A percentile compares a stretch with the other conserved stretches of the same genome.
These are phyloP conservation scores for Phytophthora fragariaefolia DNA, from an alignment of 352 stramenopile genomes.

Conservation along the genomic window DNA sequence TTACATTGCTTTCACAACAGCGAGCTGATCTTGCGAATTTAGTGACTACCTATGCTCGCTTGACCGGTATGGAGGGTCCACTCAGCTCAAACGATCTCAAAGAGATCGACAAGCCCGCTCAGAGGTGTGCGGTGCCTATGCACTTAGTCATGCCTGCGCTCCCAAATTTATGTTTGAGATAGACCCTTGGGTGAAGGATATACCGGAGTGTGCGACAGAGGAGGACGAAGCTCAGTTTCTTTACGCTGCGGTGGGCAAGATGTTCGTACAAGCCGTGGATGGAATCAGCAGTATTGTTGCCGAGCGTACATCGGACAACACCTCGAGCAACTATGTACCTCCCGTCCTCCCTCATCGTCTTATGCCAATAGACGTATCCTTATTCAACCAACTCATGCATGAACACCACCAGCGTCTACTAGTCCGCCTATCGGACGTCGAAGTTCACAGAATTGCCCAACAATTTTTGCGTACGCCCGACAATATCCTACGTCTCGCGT, in stretches of 20 bases:
- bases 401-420: too few species aligned
- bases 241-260: neutral
- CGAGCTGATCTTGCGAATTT: neutral
- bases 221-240: neutral
- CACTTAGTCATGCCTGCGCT: neutral
- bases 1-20: neutral
- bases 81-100: neutral
- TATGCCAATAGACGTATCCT: too few species aligned
- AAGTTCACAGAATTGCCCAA: too few species aligned
- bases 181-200: neutral
- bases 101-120: neutral
- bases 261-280: neutral
- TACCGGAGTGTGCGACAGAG: neutral
- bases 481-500: neutral
- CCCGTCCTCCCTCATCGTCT: too few species aligned
- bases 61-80: neutral
- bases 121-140: neutral
- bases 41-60: neutral
- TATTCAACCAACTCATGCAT: too few species aligned
- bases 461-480: neutral
- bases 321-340: neutral
- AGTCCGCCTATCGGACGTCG: too few species aligned
- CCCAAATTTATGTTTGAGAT: neutral
- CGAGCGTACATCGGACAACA: neutral
- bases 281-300: neutral